These are phyloP conservation scores for Lasiosphaeria miniovina DNA, from an alignment of 495 filamentous ascomycete genomes.

Conservation along the genomic window DNA sequence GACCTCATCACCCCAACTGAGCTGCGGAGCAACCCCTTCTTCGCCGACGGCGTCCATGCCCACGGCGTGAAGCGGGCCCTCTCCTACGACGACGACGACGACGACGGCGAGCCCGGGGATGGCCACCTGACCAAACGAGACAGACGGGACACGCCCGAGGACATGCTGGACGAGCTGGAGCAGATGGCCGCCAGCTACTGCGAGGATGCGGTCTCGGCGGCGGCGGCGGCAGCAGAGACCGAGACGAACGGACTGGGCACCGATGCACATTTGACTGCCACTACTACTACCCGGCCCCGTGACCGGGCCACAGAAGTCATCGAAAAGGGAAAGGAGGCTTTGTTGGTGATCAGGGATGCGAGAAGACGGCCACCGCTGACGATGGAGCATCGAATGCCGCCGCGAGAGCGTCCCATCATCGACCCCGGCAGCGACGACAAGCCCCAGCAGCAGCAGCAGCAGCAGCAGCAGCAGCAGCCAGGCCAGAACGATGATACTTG, in stretches of 20 bases:
- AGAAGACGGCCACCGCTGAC: not conserved
- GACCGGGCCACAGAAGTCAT: too few species aligned
- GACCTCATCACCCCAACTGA: slow-evolving; percentile 24
- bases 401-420: not conserved
- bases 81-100: slow-evolving; percentile 11
- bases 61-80: slow-evolving; percentile 24
- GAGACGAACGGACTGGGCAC: too few species aligned
- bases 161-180: slow-evolving; percentile 30
- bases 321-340: too few species aligned
- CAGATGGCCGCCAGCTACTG: slow-evolving; percentile 8
- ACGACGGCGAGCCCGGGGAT: slow-evolving; percentile 10
- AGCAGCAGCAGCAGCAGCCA: not conserved
- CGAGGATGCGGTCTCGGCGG: not conserved
- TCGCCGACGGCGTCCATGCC: not conserved
- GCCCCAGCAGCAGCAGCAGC: not conserved
- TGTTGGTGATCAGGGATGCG: not conserved
- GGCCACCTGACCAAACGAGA: slow-evolving; percentile 30
- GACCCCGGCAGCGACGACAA: not conserved
- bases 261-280: too few species aligned
- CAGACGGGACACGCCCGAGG: slow-evolving; percentile 27
- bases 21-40: not conserved
- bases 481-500: not conserved
- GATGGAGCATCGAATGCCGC: not conserved
- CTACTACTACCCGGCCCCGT: too few species aligned
- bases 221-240: not conserved